phyloP scores from a whole-genome alignment of 805 yeast species.

The Myxozyma sirexii region DNA sequence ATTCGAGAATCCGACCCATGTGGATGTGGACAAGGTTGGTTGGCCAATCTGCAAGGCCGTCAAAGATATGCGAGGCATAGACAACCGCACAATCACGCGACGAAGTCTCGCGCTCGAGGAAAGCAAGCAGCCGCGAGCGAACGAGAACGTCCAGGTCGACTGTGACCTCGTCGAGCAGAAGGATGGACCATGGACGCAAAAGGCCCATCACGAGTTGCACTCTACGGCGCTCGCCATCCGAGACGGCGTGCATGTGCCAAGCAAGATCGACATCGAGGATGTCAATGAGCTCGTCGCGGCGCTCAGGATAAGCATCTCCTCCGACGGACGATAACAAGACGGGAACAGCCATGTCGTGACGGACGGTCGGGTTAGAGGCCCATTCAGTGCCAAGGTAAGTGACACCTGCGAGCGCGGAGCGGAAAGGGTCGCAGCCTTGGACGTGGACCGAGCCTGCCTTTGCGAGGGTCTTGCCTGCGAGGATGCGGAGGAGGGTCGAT shows the following conservation, averaged over 20 bases:
- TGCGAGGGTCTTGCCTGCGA: slow-evolving; percentile 91
- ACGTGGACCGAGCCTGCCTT: slow-evolving; percentile 67
- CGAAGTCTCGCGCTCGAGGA: slow-evolving; percentile 72
- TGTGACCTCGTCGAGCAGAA: slow-evolving; percentile 93
- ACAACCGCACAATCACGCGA: slow-evolving; percentile 73
- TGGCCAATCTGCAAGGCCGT: slow-evolving; percentile 92
- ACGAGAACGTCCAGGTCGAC: slow-evolving; percentile 95
- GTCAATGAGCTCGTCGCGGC: slow-evolving; percentile 74
- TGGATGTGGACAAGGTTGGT: slow-evolving; percentile 77
- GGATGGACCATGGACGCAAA: slow-evolving; percentile 82
- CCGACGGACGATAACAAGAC: slow-evolving; percentile 81
- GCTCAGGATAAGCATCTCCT: slow-evolving; percentile 68
- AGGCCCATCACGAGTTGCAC: slow-evolving; percentile 95
- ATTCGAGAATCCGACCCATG: slow-evolving; percentile 56
- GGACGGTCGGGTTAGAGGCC: slow-evolving; percentile 89
- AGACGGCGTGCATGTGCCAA: slow-evolving; percentile 91
- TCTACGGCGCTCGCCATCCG: slow-evolving; percentile 94
- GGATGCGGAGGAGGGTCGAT: slow-evolving; percentile 77
- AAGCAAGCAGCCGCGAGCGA: slow-evolving; percentile 69
- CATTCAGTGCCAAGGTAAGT: slow-evolving; percentile 96
- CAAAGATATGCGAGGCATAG: slow-evolving; percentile 95
- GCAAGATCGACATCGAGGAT: slow-evolving; percentile 80
- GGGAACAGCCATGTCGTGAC: slow-evolving; percentile 87
- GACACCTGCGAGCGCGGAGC: slow-evolving; percentile 51
- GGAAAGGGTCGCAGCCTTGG: slow-evolving; percentile 89